A percentile compares a stretch with the other conserved stretches of the same genome.
Evolutionary conservation across 73 alveolate genomes (phyloP).

Genomic region (Uronychia binucleata): DNA sequence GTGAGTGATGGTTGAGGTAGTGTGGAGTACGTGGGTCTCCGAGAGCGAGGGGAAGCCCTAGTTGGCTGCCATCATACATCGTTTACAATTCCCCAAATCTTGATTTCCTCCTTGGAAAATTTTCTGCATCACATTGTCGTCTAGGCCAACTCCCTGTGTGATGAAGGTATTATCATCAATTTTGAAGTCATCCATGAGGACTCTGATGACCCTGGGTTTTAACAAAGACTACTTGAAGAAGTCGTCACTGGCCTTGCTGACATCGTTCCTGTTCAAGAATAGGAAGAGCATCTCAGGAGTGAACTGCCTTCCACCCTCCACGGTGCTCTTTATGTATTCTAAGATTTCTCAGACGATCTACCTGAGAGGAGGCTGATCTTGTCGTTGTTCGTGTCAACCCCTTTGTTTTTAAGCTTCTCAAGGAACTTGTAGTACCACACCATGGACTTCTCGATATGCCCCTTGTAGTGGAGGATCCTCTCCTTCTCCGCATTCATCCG

Average conservation of each 20-base stretch:
- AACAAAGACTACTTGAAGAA: background rate
- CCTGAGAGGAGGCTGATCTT: background rate
- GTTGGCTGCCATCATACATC: background rate
- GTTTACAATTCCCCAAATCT: background rate
- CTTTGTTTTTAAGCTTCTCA: background rate
- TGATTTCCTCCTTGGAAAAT: background rate
- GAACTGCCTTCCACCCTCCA: background rate
- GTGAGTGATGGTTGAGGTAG: no score
- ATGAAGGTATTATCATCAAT: background rate
- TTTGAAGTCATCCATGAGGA: background rate
- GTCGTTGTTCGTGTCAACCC: background rate
- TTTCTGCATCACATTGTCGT: background rate
- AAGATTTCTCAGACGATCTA: no score
- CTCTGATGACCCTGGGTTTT: background rate
- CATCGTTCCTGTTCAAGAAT: background rate
- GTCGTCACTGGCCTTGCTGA: background rate
- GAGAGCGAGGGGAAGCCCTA: background rate
- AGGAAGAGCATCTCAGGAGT: background rate
- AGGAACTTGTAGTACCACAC: slow-evolving; percentile 15
- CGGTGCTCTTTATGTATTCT: background rate
- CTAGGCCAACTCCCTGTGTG: background rate
- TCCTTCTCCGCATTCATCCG: slow-evolving; percentile 7
- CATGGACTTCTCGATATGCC: slow-evolving; percentile 4
- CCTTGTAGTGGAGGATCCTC: slow-evolving; percentile 2
- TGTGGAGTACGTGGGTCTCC: no score